Percentiles rank a stretch among this genome's conserved stretches.
phyloP scores from a whole-genome alignment of 2,329 filamentous ascomycete species.

The Monilinia polystroma region DNA sequence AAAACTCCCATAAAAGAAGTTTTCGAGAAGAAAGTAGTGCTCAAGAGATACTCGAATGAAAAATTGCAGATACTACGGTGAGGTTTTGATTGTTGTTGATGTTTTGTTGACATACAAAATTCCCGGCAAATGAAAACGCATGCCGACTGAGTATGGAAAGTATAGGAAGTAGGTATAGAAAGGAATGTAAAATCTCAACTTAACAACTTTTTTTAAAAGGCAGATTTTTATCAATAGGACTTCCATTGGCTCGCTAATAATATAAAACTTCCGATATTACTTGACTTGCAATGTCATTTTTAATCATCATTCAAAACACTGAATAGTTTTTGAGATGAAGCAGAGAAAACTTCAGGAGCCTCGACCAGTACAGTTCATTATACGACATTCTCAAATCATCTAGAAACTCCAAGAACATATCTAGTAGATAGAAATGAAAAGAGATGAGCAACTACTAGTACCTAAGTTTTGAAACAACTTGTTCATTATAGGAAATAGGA shows the following conservation, averaged over 20 bases:
- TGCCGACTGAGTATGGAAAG: not conserved
- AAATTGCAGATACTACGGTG: conserved; percentile 6
- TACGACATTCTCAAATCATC: not conserved
- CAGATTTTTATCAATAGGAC: not conserved
- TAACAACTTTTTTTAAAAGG: not conserved
- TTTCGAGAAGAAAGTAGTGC: not conserved
- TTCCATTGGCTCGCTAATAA: not conserved
- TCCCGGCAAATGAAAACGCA: conserved; percentile 12
- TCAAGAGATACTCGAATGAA: not conserved
- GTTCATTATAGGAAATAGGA: not conserved
- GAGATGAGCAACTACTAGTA: too few species aligned
- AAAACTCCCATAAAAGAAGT: not conserved
- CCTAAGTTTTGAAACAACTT: not conserved
- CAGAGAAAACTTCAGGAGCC: not conserved
- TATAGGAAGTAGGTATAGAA: conserved; percentile 1
- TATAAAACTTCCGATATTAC: not conserved
- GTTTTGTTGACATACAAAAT: conserved; percentile 23
- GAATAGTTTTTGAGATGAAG: not conserved
- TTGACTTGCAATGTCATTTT: not conserved
- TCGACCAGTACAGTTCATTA: not conserved
- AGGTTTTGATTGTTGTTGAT: conserved; percentile 18
- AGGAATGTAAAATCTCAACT: conserved; percentile 18
- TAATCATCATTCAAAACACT: not conserved
- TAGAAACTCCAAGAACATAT: not conserved
- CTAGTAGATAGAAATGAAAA: not conserved